Conservation (phyloP, 73 alveolate species). For the Tetrahymena thermophila region DNA sequence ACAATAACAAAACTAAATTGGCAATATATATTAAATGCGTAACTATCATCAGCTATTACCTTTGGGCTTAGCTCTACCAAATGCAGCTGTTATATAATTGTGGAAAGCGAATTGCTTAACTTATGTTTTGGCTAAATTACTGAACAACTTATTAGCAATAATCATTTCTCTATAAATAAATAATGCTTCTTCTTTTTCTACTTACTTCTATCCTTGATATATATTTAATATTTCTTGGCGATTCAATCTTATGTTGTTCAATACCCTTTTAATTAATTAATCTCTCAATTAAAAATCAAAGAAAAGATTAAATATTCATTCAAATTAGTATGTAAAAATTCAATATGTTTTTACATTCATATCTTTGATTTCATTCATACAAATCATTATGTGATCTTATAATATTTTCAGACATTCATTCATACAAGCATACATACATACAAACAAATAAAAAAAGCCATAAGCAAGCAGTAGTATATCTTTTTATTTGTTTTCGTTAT, state of each 20-base stretch:
- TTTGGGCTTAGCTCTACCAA: background rate
- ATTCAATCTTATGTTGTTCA: background rate
- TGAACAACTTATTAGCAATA: background rate
- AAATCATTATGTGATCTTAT: background rate
- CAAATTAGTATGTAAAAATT: background rate
- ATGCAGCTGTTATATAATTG: background rate
- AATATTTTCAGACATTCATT: background rate
- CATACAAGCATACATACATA: background rate
- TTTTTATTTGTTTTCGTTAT: too few relatives aligned
- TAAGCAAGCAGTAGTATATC: background rate
- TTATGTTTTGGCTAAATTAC: background rate
- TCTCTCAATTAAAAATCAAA: background rate
- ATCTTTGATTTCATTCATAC: background rate
- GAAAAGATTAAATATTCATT: background rate
- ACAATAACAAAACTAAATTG: background rate
- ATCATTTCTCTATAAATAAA: background rate
- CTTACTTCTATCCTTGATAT: conserved; percentile 1
- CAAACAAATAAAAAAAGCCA: background rate
- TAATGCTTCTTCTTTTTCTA: background rate
- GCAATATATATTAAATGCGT: background rate
- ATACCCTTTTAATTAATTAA: background rate
- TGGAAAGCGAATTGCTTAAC: background rate
- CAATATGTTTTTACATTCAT: background rate
- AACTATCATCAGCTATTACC: background rate
- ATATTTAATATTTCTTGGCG: background rate